Base-by-base conservation (phyloP, 352 stramenopile genomes). In the Phytophthora europaea region DNA sequence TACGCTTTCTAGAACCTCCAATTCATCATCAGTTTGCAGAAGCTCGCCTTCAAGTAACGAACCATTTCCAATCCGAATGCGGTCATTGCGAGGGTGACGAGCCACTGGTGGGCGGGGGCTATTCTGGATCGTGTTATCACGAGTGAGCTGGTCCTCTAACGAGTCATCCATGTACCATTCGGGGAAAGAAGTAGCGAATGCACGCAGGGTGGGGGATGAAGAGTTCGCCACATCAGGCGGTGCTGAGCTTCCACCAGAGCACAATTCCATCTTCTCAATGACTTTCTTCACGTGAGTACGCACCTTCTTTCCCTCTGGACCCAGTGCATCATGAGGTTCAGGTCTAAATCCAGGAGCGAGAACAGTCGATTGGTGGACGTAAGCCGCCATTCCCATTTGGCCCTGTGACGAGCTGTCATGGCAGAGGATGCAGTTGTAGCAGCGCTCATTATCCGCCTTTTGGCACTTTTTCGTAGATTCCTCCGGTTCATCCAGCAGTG, bases 201-300 rank as follows among this genome's bases (percentile, higher is more conserved):
- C 85, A 40, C 82, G 88, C 43, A 93, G 68, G n/a, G 79, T 86
- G 12, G 85, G 85, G 1, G 84, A 92, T 10, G 74, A 65, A 28
- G 79, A 85, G 48, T 76, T 78, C 51, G 75, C 63, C 26, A 68
- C 54, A 12, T 87, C 85, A 22, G 70, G 79, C 20, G 70, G 76
- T 9, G 72, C 71, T 23, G 60, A 74, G 52, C 65, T 78, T 9
- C 76, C 85, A 55, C 85, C 89, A 23, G 86, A 96, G 56, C 87
- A 95, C 54, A 97, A 68, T 56, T 94, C 88, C 89, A 97, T 97
- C 65, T 91, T 91, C 62, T 94, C 87, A n/a, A 95, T 91, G 45
- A 97, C 73, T 8, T 78, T 61, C 59, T 89, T 91, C 9, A 97
- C 80, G 58, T 89, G 79, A 28, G 64, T 81, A 36, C 90, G 82